Evolutionary conservation across 352 stramenopile genomes (phyloP).

Genomic region (Saprolegnia diclina): DNA sequence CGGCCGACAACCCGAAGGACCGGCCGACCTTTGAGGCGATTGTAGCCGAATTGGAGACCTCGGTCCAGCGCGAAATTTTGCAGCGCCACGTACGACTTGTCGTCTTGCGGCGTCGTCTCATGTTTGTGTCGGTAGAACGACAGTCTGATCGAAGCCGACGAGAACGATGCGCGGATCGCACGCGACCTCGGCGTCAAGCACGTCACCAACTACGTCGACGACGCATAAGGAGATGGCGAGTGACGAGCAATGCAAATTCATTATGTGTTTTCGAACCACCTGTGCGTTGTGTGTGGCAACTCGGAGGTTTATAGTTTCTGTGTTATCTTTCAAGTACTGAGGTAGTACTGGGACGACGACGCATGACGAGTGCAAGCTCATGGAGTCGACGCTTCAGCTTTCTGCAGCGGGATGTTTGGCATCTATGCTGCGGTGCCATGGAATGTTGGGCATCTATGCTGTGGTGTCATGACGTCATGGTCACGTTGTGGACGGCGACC

Average conservation of each 20-base stretch:
- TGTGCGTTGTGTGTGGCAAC: not conserved
- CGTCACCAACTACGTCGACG: constrained; percentile 78
- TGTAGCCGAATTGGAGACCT: constrained; percentile 76
- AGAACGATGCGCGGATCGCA: constrained; percentile 47
- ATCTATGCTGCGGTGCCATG: no score
- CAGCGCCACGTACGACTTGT: constrained; percentile 56
- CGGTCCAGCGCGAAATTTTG: constrained; percentile 81
- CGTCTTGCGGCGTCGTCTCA: not conserved
- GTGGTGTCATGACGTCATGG: no score
- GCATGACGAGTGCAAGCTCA: no score
- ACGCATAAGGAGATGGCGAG: constrained; percentile 26
- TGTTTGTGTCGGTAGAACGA: constrained; percentile 26
- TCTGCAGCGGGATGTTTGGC: no score
- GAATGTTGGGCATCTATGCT: no score
- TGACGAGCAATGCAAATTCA: not conserved
- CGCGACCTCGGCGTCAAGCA: constrained; percentile 80
- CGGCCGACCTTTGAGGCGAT: constrained; percentile 84
- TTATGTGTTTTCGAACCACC: not conserved
- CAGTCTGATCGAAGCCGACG: constrained; percentile 35
- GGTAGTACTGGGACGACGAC: no score
- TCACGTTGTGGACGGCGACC: no score
- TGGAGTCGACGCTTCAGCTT: no score
- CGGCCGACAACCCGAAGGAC: constrained; percentile 59
- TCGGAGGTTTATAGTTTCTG: no score
- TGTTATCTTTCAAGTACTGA: no score